Evolutionary conservation across 192 early-diverging fungal genomes (phyloP).

Genomic region (Coemansia sp.): DNA sequence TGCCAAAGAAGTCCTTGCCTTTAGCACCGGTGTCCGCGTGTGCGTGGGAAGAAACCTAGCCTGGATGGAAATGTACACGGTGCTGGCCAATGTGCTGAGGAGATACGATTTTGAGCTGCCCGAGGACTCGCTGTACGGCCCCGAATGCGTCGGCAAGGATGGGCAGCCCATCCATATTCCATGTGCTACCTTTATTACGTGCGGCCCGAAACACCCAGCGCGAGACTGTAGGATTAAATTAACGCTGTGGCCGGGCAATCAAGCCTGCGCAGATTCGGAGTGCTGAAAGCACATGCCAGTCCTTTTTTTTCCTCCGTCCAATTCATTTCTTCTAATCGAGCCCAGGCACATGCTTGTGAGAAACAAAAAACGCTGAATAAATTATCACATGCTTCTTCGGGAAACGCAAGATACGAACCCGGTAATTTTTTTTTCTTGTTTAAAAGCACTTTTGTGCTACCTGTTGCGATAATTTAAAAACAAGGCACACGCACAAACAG

Average conservation of each 20-base stretch:
- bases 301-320: not conserved
- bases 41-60: conserved; percentile 49
- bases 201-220: conserved; percentile 20
- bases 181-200: conserved; percentile 19
- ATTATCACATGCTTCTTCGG: too few relatives aligned
- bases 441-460: too few relatives aligned
- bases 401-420: too few relatives aligned
- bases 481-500: too few relatives aligned
- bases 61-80: conserved; percentile 39
- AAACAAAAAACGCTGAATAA: too few relatives aligned
- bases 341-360: too few relatives aligned
- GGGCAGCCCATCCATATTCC: conserved; percentile 21
- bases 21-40: conserved; percentile 39
- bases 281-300: too few relatives aligned
- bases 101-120: conserved; percentile 31
- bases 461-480: too few relatives aligned
- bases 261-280: too few relatives aligned
- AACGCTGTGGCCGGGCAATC: not conserved
- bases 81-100: conserved; percentile 47
- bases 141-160: not conserved
- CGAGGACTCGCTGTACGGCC: conserved; percentile 24
- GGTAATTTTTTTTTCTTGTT: too few relatives aligned
- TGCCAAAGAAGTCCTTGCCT: conserved; percentile 25
- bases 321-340: too few relatives aligned
- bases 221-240: conserved; percentile 21